Evolutionary conservation across 306 rosid species (phyloP).

Genomic region (Prunus fruticosa): DNA sequence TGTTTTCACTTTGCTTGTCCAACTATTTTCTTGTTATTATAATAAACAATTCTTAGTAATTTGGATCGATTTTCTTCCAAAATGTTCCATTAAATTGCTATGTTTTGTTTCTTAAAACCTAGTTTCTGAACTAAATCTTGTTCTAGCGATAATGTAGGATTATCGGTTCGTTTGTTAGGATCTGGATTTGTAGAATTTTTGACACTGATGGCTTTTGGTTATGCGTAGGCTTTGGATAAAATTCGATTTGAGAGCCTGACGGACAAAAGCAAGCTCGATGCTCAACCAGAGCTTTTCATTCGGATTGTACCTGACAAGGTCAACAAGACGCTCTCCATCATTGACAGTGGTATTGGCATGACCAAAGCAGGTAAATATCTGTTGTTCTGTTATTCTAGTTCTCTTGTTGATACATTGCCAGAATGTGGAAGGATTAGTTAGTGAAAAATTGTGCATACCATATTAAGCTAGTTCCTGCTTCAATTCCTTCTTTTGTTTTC

Average conservation of each 20-base stretch:
- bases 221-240: constrained; percentile 56
- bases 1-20: neutral
- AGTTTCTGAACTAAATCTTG: neutral
- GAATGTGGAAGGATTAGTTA: neutral
- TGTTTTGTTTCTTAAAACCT: neutral
- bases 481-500: neutral
- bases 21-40: neutral
- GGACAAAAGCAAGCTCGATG: constrained; percentile 62
- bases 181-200: too few relatives aligned
- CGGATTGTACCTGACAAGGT: constrained; percentile 62
- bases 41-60: neutral
- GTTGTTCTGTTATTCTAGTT: neutral
- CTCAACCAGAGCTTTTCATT: constrained; percentile 64
- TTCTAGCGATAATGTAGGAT: neutral
- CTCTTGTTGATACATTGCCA: too few relatives aligned
- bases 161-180: too few relatives aligned
- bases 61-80: neutral
- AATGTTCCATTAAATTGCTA: neutral
- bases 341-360: constrained; percentile 73
- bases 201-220: neutral
- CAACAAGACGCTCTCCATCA: constrained; percentile 58
- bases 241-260: constrained; percentile 59
- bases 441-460: neutral
- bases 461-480: neutral
- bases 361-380: constrained; percentile 55